Base-by-base conservation (phyloP, 495 filamentous ascomycete genomes). In the Xylaria acuta region DNA sequence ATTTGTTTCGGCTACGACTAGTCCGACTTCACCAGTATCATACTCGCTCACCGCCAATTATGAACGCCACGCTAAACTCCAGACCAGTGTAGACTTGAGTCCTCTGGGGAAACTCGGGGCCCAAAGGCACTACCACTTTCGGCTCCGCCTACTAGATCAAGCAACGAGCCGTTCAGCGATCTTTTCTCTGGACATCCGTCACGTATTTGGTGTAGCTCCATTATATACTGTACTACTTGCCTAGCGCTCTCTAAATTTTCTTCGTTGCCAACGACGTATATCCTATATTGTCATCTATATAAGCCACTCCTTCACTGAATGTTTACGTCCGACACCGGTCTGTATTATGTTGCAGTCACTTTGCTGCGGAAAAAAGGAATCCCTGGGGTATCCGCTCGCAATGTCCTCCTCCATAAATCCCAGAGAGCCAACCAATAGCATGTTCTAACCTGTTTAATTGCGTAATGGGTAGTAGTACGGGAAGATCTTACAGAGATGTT, bases 291-390 rank as follows among this genome's bases (percentile, higher is more conserved):
- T 64, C 60, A 64, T 64, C 22, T 30, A 45, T 38, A 49, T 40
- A 62, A 11, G 41, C 38, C 8, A 62, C 67, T 45, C 27, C n/a
- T 5, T 49, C 27, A 59, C 27, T 34, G 16, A 60, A 8, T 16
- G 6, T 36, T 69, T 34, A 38, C 67, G 67, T 70, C 67, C 67
- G 67, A 70, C 27, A 70, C 68, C 68, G 68, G 56, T 63, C 45
- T 51, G n/a, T 41, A 27, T 54, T 11, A 25, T 64, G 60, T 71
- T 71, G 45, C 69, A 64, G 30, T 54, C 69, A 45, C 69, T 20
- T 54, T 43, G 34, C 47, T 43, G 58, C 45, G 47, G 67, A 54
- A 45, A 45, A 62, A 45, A 27, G 32, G 47, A 58, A 36, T 63
- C 69, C 59, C 58, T 64, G 69, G 43, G 36, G 43, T 40, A 71